These are phyloP conservation scores for Speleostelium caveatum DNA, from an alignment of 78 protist species.

Conservation along the genomic window DNA sequence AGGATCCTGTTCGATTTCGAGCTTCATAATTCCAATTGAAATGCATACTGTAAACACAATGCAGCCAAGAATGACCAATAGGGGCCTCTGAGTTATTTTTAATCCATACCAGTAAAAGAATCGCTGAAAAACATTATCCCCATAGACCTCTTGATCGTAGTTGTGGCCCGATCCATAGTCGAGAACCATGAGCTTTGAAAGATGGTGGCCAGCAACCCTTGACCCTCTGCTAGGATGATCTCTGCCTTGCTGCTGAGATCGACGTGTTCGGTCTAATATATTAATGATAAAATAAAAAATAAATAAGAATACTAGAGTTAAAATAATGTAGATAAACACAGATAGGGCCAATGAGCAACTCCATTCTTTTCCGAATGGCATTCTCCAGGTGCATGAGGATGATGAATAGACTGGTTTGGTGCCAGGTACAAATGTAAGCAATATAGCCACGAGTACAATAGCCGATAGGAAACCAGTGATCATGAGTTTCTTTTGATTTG, in stretches of 20 bases:
- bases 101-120: slow-evolving; percentile 40
- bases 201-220: not conserved
- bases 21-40: slow-evolving; percentile 18
- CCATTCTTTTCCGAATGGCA: slow-evolving; percentile 53
- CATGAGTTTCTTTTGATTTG: too few species aligned
- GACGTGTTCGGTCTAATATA: not conserved
- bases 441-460: not conserved
- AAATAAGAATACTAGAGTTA: not conserved
- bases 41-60: not conserved
- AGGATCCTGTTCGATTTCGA: slow-evolving; percentile 76
- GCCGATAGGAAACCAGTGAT: not conserved
- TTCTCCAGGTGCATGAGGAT: slow-evolving; percentile 19
- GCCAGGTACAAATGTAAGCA: slow-evolving; percentile 1
- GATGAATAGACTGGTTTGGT: not conserved
- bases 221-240: too few species aligned
- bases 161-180: not conserved
- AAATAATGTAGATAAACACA: not conserved
- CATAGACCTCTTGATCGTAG: too few species aligned
- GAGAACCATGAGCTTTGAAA: not conserved
- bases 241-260: too few species aligned
- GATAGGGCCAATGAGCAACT: slow-evolving; percentile 32
- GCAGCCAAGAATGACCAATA: not conserved
- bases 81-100: slow-evolving; percentile 12
- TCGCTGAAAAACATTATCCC: slow-evolving; percentile 28
- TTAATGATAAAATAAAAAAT: not conserved